phyloP scores from a whole-genome alignment of 225 moss, liverwort and hornwort genomes.

The Antitrichia curtipendula region DNA sequence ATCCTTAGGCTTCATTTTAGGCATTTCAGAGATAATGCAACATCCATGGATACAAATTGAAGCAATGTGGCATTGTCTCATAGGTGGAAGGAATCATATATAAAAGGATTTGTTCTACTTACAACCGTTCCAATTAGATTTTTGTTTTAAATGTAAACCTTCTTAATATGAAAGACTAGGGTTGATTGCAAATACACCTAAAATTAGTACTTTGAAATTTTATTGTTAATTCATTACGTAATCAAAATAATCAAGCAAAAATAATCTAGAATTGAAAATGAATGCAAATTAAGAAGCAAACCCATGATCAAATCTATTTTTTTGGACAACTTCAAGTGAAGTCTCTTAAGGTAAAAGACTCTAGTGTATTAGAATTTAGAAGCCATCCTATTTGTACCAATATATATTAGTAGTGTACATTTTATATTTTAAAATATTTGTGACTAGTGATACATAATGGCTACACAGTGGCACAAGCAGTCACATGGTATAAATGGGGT shows the following conservation, averaged over 20 bases:
- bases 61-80: background rate
- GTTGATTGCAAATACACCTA: background rate
- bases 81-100: background rate
- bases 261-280: background rate
- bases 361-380: background rate
- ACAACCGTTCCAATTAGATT: background rate
- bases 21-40: background rate
- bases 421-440: no score
- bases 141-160: no score
- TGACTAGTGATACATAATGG: background rate
- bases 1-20: background rate
- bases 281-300: background rate
- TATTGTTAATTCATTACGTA: background rate
- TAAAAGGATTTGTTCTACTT: background rate
- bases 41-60: background rate
- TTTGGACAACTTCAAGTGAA: background rate
- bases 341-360: background rate
- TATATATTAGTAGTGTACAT: background rate
- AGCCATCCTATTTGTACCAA: background rate
- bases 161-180: no score
- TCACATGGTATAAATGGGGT: no score
- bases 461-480: background rate
- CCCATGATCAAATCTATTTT: background rate
- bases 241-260: background rate
- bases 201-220: background rate